These are phyloP conservation scores for Sporisorium reilianum DNA, from an alignment of 1,284 basidiomycete species.

Conservation along the genomic window DNA sequence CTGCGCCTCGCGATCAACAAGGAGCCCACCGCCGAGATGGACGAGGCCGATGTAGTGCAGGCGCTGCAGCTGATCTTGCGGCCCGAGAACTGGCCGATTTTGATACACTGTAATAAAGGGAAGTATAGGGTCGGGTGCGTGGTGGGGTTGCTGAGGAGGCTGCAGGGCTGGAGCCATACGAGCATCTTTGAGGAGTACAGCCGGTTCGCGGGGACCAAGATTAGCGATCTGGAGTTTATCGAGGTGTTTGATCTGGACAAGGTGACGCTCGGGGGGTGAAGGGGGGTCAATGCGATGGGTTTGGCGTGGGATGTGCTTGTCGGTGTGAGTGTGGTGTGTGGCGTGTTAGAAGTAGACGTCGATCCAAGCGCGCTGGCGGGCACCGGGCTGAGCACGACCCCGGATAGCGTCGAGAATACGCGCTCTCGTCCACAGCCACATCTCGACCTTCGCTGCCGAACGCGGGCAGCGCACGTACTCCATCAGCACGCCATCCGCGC, in stretches of 20 bases:
- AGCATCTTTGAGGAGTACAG: conserved; percentile 68
- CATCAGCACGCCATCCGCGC: conserved; percentile 1
- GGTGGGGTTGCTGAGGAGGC: conserved; percentile 59
- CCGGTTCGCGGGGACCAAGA: conserved; percentile 62
- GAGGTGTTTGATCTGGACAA: conserved; percentile 58
- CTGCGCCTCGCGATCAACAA: conserved; percentile 66
- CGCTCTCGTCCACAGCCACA: conserved; percentile 41
- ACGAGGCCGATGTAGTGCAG: conserved; percentile 52
- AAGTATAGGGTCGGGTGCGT: conserved; percentile 67
- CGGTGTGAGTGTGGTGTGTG: neutral
- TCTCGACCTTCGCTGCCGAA: conserved; percentile 16
- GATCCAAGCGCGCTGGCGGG: conserved; percentile 28
- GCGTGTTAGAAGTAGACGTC: conserved; percentile 35
- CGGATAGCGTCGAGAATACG: conserved; percentile 37
- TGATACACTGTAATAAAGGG: conserved; percentile 69
- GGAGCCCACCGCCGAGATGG: conserved; percentile 68
- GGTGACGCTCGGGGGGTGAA: conserved; percentile 17
- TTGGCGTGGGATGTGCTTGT: too few species aligned
- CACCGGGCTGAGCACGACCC: conserved; percentile 7
- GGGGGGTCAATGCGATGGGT: neutral
- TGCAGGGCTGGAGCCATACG: conserved; percentile 68
- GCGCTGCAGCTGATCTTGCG: conserved; percentile 57
- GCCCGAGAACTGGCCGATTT: conserved; percentile 57
- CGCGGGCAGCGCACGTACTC: conserved; percentile 29
- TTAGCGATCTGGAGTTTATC: conserved; percentile 65